Evolutionary conservation across 1,139 yeast species (phyloP).

Genomic region (Yamadazyma aaseri): DNA sequence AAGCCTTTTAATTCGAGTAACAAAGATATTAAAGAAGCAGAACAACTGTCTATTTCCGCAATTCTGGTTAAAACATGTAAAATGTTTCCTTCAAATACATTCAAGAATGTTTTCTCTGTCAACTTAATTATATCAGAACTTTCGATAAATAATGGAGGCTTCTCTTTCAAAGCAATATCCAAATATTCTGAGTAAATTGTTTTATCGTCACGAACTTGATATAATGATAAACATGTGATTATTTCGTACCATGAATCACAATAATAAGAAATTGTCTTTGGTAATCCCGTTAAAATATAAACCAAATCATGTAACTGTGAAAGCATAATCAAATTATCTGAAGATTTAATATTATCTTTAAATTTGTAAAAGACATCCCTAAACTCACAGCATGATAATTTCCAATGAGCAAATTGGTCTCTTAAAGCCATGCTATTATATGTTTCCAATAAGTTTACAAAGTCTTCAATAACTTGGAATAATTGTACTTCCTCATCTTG

Average conservation of each 20-base stretch:
- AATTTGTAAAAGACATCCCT: constrained; percentile 39
- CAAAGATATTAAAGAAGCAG: constrained; percentile 66
- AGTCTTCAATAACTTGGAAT: constrained; percentile 47
- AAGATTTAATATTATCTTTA: constrained; percentile 19
- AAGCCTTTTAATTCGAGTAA: constrained; percentile 65
- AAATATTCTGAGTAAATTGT: constrained; percentile 34
- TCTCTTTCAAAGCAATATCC: constrained; percentile 31
- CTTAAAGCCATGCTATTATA: constrained; percentile 44
- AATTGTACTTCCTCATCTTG: constrained; percentile 25
- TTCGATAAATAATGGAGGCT: constrained; percentile 26
- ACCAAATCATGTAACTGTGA: constrained; percentile 45
- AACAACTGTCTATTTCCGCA: constrained; percentile 62
- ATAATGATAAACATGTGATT: constrained; percentile 58
- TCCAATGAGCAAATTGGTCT: constrained; percentile 50
- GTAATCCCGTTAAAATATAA: constrained; percentile 52
- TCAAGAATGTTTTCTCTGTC: constrained; percentile 59
- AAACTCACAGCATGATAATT: constrained; percentile 47
- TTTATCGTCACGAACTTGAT: constrained; percentile 51
- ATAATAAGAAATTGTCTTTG: constrained; percentile 46
- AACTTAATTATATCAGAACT: constrained; percentile 31
- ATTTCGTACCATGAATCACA: constrained; percentile 73
- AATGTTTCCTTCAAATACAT: constrained; percentile 57
- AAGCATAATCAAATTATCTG: constrained; percentile 25
- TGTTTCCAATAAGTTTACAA: constrained; percentile 36
- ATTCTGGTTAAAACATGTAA: constrained; percentile 60